Evolutionary conservation across 345 rosid species (phyloP), one percentile per base, ranked within the genome.

Genomic region (Populus euphratica): DNA sequence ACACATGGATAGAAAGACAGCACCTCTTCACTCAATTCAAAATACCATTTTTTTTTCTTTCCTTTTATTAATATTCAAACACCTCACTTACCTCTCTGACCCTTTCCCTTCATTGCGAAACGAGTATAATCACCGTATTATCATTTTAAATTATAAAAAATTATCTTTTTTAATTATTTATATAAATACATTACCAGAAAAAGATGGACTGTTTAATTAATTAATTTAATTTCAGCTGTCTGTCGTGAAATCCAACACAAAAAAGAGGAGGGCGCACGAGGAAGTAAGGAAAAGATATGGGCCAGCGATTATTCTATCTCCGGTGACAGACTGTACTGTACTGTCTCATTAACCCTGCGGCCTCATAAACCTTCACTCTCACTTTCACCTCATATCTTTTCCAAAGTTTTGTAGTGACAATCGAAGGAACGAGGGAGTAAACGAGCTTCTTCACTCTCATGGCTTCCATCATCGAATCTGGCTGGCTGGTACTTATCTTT

Each of bases 401-500:
- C 10, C 27, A 11, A 43, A 59, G 29, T 56, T 56, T n/a, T 56
- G 63, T n/a, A 21, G 13, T 56, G 23, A 56, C n/a, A 59, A 59
- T n/a, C 63, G 3, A n/a, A 25, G 47, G 47, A 43, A 0, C 47
- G n/a, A 18, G 20, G 54, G 59, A 18, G 59, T 2, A 18, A 52
- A 18, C 59, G 14, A n/a, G 0, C 65, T 68, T 68, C 68, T 62
- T 47, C 72, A 68, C 49, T 69, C 78, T 76, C 80, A 94, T 94
- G 98, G 97, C 88, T 80, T 87, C 90, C 65, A 33, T 89, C 79
- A 70, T 94, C 73, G 92, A 94, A 84, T 86, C 94, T 72, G 87
- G 88, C 66, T 94, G 98, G 98, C 90, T 76, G 97, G 98, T 94
- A 88, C 25, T 41, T 47, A 39, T 49, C 85, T 72, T 36, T 47